Evolutionary conservation across 352 stramenopile genomes (phyloP).

Genomic region (Pythium apleroticum): DNA sequence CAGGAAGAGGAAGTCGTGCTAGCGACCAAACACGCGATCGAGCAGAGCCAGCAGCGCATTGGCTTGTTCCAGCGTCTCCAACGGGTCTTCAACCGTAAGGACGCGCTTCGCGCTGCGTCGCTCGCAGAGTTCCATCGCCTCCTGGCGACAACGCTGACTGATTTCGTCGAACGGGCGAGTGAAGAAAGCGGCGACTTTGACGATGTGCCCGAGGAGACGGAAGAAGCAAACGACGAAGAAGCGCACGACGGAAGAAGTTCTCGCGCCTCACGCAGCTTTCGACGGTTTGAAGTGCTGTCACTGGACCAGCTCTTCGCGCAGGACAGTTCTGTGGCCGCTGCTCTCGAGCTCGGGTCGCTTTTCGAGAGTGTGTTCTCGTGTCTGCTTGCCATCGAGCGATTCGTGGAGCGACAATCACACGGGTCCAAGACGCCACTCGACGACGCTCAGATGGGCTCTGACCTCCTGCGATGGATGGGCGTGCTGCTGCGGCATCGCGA

Average conservation of each 20-base stretch:
- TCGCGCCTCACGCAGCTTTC: neutral
- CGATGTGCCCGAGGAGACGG: neutral
- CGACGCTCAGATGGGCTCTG: neutral
- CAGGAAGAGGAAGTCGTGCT: constrained; percentile 55
- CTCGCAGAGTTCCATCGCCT: constrained; percentile 17
- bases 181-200: neutral
- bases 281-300: constrained; percentile 10
- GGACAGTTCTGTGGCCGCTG: constrained; percentile 4
- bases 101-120: constrained; percentile 3
- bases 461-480: constrained; percentile 12
- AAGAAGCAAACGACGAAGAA: neutral
- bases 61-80: constrained; percentile 9
- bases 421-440: neutral
- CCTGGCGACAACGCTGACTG: neutral
- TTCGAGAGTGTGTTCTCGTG: constrained; percentile 21
- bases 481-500: constrained; percentile 13
- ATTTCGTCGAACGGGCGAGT: constrained; percentile 8
- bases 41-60: constrained; percentile 6
- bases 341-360: constrained; percentile 14
- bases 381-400: constrained; percentile 11
- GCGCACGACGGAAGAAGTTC: neutral
- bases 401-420: neutral
- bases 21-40: constrained; percentile 23
- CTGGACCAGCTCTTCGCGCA: constrained; percentile 14
- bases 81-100: constrained; percentile 3